Base-by-base conservation (phyloP, 2,329 filamentous ascomycete genomes). In the Penicillium griseofulvum region DNA sequence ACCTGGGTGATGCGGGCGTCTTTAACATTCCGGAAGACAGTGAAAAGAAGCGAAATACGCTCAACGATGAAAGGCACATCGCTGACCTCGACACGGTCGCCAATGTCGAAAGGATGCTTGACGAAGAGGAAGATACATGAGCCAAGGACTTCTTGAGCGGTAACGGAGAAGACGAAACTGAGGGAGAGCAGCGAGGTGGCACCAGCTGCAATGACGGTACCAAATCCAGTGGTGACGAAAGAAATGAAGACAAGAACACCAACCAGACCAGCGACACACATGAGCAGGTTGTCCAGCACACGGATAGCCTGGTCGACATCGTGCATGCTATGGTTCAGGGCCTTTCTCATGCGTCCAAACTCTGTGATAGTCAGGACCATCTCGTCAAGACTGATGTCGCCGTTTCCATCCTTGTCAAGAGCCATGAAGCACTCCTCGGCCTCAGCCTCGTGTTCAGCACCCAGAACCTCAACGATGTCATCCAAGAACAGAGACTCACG, bases 91-190 rank as follows among this genome's bases (percentile, higher is more conserved):
- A 97, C 90, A 26, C 94, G 87, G 72, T 99, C 94, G 58, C 93
- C 92, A 22, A 97, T 91, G 71, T 99, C 94, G 72, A 89, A 97
- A 0, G 94, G 93, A 72, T 99, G 94, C 80, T 99, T 99, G 79
- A 97, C 91, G 68, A 99, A 99, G 1, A 99, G 79, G 79, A 99
- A 99, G 68, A 99, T 96, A 78, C 93, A 97, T 36, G 92, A 97
- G 68, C 93, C 93, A n/a, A 99, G 84, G 60, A 99, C 89, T 74
- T 99, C 94, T 74, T 97, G 92, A 4, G 88, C 87, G 1, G 92
- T 97, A 53, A 88, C 88, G 24, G 92, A 87, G 73, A 99, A 97
- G 65, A 97, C 88, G 77, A 99, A 99, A 4, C 93, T 97, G n/a
- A 97, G 80, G 6, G 93, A 97, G 10, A 99, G 85, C 39, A 99